These are phyloP conservation scores for Cymbopogon citratus DNA, from an alignment of 176 grass and related monocot species.

Conservation along the genomic window DNA sequence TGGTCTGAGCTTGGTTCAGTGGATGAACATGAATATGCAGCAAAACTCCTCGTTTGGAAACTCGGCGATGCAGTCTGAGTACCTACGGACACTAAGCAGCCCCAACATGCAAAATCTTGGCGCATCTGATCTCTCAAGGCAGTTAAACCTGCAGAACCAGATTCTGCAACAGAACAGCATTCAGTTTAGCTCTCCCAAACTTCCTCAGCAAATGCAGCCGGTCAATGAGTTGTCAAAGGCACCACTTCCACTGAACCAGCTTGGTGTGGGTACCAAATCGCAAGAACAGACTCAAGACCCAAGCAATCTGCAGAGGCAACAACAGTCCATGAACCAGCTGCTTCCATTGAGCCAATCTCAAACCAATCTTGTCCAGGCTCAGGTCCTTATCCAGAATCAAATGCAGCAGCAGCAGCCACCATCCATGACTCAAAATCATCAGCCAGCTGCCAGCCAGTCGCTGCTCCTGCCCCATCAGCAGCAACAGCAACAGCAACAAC, in stretches of 20 bases:
- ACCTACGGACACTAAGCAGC: slow-evolving; percentile 48
- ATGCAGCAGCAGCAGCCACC: slow-evolving; percentile 44
- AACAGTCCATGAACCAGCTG: slow-evolving; percentile 41
- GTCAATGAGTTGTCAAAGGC: slow-evolving; percentile 44
- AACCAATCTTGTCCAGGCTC: slow-evolving; percentile 46
- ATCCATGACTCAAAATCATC: slow-evolving; percentile 40
- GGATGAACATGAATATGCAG: slow-evolving; percentile 94
- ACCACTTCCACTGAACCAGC: slow-evolving; percentile 42
- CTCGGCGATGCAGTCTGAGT: slow-evolving; percentile 62
- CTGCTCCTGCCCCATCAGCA: slow-evolving; percentile 22
- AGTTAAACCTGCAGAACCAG: slow-evolving; percentile 52
- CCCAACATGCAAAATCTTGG: slow-evolving; percentile 53
- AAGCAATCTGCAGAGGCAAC: slow-evolving; percentile 45
- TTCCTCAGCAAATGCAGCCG: slow-evolving; percentile 53
- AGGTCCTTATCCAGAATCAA: slow-evolving; percentile 46
- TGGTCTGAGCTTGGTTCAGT: slow-evolving; percentile 81
- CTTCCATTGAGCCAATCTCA: slow-evolving; percentile 50
- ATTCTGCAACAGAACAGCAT: slow-evolving; percentile 62
- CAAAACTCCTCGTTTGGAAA: slow-evolving; percentile 59
- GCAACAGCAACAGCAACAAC: slow-evolving; percentile 4
- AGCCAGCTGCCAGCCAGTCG: slow-evolving; percentile 22
- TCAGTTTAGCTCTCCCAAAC: slow-evolving; percentile 43
- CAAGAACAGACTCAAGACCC: slow-evolving; percentile 52
- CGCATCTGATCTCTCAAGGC: slow-evolving; percentile 49
- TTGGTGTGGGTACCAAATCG: slow-evolving; percentile 24